Evolutionary conservation across 495 filamentous ascomycete species (phyloP).

Genomic region (Barbatosphaeria neglecta): DNA sequence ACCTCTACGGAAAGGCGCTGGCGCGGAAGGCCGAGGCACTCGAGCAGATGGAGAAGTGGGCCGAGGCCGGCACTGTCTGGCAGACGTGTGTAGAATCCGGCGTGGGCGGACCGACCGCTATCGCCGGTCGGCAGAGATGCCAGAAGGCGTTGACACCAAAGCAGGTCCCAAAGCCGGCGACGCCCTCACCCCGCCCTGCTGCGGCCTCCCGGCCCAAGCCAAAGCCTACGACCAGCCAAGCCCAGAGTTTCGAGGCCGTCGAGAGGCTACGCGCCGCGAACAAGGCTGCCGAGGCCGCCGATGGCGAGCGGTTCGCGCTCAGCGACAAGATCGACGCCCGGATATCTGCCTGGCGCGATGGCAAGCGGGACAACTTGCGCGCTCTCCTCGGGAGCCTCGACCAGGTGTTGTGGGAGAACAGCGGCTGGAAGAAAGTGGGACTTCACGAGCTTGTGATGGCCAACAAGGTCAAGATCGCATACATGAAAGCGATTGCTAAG

Average conservation of each 20-base stretch:
- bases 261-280: slow-evolving; percentile 70
- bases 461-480: slow-evolving; percentile 87
- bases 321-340: slow-evolving; percentile 70
- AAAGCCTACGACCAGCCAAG: slow-evolving; percentile 17
- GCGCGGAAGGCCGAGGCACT: slow-evolving; percentile 91
- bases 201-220: slow-evolving; percentile 30
- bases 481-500: slow-evolving; percentile 98
- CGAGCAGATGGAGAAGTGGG: slow-evolving; percentile 91
- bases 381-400: slow-evolving; percentile 84
- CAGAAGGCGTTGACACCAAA: slow-evolving; percentile 68
- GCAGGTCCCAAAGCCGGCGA: slow-evolving; percentile 23
- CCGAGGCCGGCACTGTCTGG: slow-evolving; percentile 71
- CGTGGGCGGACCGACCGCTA: slow-evolving; percentile 69
- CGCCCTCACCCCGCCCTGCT: slow-evolving; percentile 30
- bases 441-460: slow-evolving; percentile 85
- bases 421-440: slow-evolving; percentile 93
- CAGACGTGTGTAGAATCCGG: slow-evolving; percentile 69
- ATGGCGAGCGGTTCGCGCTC: slow-evolving; percentile 86
- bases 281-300: slow-evolving; percentile 65
- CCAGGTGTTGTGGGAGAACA: slow-evolving; percentile 77
- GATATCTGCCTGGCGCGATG: slow-evolving; percentile 68
- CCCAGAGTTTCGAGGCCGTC: slow-evolving; percentile 50
- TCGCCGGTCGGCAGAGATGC: slow-evolving; percentile 79
- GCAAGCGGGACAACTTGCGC: slow-evolving; percentile 84
- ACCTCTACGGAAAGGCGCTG: slow-evolving; percentile 84